phyloP scores from a whole-genome alignment of 768 basidiomycete species.

The Pleurotus cornucopiae region DNA sequence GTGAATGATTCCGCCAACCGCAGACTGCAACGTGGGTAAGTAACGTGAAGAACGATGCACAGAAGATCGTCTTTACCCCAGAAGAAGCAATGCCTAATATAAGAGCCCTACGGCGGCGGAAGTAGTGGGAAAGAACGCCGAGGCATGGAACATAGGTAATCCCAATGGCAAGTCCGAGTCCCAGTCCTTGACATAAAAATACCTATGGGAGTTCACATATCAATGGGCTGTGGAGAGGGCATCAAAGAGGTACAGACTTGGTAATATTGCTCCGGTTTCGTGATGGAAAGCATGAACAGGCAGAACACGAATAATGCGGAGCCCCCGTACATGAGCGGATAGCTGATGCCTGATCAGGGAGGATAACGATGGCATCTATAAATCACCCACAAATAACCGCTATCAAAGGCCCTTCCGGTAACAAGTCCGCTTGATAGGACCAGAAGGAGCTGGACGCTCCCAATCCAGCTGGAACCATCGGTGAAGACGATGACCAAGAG shows the following conservation, averaged over 20 bases:
- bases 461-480: conserved; percentile 20
- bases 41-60: conserved; percentile 12
- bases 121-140: conserved; percentile 46
- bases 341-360: conserved; percentile 12
- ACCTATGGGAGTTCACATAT: conserved; percentile 20
- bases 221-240: too few species aligned
- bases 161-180: conserved; percentile 42
- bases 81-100: conserved; percentile 49
- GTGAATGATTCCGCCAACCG: conserved; percentile 55
- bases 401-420: conserved; percentile 21
- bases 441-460: conserved; percentile 21
- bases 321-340: conserved; percentile 24
- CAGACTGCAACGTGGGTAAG: conserved; percentile 38
- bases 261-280: conserved; percentile 24
- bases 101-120: conserved; percentile 38
- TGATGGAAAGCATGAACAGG: conserved; percentile 28
- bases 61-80: conserved; percentile 27
- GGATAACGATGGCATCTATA: not conserved
- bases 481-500: not conserved
- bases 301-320: conserved; percentile 23
- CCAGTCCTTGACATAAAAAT: conserved; percentile 45
- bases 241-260: conserved; percentile 16
- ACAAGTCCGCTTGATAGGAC: conserved; percentile 20
- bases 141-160: conserved; percentile 43
- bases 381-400: conserved; percentile 20